Evolutionary conservation across 805 yeast genomes (phyloP).

Genomic region (Ogataea thermomethanolica): DNA sequence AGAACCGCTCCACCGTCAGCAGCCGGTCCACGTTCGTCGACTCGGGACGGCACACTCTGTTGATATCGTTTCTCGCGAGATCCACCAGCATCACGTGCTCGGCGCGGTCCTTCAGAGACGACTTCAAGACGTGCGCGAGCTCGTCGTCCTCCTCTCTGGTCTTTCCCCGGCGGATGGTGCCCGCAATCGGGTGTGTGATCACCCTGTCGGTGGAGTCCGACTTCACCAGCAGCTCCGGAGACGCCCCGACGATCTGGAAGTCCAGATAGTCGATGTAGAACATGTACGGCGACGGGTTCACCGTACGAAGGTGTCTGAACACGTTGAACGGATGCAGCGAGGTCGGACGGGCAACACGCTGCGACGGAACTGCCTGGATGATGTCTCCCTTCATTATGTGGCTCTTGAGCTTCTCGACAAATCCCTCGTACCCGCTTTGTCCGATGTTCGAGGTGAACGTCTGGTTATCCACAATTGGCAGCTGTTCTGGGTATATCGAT

Average conservation of each 20-base stretch:
- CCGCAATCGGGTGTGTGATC: slow-evolving; percentile 97
- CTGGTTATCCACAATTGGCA: slow-evolving; percentile 63
- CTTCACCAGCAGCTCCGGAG: slow-evolving; percentile 91
- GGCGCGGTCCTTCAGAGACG: slow-evolving; percentile 87
- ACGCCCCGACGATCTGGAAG: slow-evolving; percentile 95
- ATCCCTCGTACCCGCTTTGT: slow-evolving; percentile 84
- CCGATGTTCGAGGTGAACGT: slow-evolving; percentile 86
- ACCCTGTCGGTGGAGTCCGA: slow-evolving; percentile 68
- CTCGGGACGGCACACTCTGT: slow-evolving; percentile 86
- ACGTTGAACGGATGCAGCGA: slow-evolving; percentile 94
- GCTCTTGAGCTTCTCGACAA: slow-evolving; percentile 68
- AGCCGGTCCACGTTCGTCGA: slow-evolving; percentile 85
- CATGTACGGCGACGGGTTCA: slow-evolving; percentile 96
- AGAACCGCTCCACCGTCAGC: slow-evolving; percentile 85
- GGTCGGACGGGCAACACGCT: slow-evolving; percentile 93
- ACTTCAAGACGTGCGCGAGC: slow-evolving; percentile 68
- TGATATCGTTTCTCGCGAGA: slow-evolving; percentile 93
- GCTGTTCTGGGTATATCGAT: slow-evolving; percentile 68
- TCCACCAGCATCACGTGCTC: slow-evolving; percentile 99
- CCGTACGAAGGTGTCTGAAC: slow-evolving; percentile 89
- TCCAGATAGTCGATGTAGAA: slow-evolving; percentile 89
- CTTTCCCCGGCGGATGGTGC: slow-evolving; percentile 87
- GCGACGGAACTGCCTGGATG: slow-evolving; percentile 97
- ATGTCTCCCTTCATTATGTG: slow-evolving; percentile 91
- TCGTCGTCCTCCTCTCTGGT: slow-evolving; percentile 89